A percentile compares a stretch with the other conserved stretches of the same genome.
These are phyloP conservation scores for Neofusicoccum ribis DNA, from an alignment of 2,329 filamentous ascomycete genomes.

Conservation along the genomic window DNA sequence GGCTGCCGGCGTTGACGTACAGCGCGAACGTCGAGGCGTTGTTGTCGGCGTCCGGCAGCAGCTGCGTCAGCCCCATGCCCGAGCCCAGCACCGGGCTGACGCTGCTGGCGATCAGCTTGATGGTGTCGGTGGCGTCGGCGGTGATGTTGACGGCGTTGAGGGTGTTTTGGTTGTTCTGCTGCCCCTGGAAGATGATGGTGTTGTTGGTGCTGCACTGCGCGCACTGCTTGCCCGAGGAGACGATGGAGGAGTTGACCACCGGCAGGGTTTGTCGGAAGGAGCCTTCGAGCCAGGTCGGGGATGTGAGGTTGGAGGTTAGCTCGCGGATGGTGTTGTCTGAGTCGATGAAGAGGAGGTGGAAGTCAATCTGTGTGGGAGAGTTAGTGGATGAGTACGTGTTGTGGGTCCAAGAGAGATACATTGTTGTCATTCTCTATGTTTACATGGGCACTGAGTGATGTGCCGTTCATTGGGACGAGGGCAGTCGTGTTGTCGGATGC, in stretches of 20 bases:
- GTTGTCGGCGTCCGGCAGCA: not conserved
- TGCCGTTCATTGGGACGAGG: not conserved
- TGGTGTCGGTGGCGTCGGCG: too few relatives aligned
- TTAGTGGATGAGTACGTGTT: not conserved
- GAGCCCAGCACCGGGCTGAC: not conserved
- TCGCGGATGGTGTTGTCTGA: constrained; percentile 2
- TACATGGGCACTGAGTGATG: not conserved
- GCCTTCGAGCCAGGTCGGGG: not conserved
- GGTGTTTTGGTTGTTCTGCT: constrained; percentile 2
- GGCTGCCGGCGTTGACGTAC: not conserved
- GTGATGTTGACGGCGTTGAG: not conserved
- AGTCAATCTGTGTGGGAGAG: not conserved
- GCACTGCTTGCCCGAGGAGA: not conserved
- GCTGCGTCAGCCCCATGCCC: not conserved
- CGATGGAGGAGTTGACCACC: not conserved
- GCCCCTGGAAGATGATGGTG: not conserved
- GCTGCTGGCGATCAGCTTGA: not conserved
- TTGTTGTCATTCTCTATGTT: not conserved
- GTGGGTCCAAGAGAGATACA: not conserved
- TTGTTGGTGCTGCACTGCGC: not conserved
- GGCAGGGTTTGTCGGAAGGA: not conserved
- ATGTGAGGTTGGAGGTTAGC: not conserved
- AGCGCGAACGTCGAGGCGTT: not conserved
- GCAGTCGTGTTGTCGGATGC: not conserved
- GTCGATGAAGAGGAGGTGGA: constrained; percentile 7